Evolutionary conservation across 495 filamentous ascomycete genomes (phyloP).

Genomic region (Penicillium waksmanii): DNA sequence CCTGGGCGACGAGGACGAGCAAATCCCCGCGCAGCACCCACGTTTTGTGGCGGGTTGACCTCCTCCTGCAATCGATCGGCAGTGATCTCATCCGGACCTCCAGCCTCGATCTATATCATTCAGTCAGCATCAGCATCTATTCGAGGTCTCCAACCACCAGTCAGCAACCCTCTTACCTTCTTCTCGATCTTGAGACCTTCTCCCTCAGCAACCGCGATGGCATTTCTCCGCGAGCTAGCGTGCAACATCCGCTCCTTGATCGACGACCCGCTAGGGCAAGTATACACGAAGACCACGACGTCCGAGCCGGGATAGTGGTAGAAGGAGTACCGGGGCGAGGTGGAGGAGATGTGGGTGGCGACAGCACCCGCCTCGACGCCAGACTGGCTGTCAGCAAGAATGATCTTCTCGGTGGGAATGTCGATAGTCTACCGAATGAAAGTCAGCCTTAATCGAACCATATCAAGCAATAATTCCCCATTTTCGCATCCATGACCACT

Average conservation of each 20-base stretch:
- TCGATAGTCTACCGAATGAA: constrained; percentile 55
- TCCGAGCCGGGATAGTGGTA: constrained; percentile 71
- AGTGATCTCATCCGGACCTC: constrained; percentile 77
- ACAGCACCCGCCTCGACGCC: constrained; percentile 58
- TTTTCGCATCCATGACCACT: constrained; percentile 9
- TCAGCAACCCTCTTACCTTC: constrained; percentile 52
- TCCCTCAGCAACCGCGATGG: constrained; percentile 68
- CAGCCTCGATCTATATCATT: constrained; percentile 61
- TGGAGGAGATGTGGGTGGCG: constrained; percentile 66
- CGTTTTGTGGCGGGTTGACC: constrained; percentile 70
- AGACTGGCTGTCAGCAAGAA: constrained; percentile 61
- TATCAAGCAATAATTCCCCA: constrained; percentile 9
- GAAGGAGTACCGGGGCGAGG: constrained; percentile 88
- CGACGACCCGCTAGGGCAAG: constrained; percentile 76
- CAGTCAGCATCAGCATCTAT: constrained; percentile 12
- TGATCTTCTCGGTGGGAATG: constrained; percentile 75
- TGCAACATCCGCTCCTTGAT: constrained; percentile 97
- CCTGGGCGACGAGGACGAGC: constrained; percentile 90
- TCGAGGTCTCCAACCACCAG: not conserved
- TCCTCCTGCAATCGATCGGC: constrained; percentile 71
- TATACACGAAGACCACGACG: constrained; percentile 89
- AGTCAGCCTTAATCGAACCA: constrained; percentile 26
- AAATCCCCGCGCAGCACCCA: constrained; percentile 69
- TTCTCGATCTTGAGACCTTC: constrained; percentile 75
- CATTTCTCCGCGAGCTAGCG: constrained; percentile 76